phyloP scores from a whole-genome alignment of 2,329 filamentous ascomycete species.

The Fusarium keratoplasticum region DNA sequence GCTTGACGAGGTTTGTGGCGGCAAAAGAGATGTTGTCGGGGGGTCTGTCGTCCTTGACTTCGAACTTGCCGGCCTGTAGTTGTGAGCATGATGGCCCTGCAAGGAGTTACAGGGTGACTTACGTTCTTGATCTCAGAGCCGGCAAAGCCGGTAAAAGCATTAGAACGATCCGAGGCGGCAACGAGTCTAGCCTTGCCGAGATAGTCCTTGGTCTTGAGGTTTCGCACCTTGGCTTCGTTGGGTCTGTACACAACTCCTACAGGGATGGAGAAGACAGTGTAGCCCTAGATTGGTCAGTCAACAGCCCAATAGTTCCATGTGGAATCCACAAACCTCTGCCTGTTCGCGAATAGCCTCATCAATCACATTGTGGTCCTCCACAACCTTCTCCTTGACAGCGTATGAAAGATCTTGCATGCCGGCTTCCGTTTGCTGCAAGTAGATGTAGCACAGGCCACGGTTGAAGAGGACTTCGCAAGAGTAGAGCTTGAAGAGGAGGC shows the following conservation, averaged over 20 bases:
- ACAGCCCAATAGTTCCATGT: background rate
- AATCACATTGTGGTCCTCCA: constrained; percentile 96
- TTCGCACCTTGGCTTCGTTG: constrained; percentile 98
- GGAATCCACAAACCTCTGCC: constrained; percentile 75
- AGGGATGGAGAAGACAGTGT: constrained; percentile 98
- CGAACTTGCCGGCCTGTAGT: constrained; percentile 60
- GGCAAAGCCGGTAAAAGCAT: constrained; percentile 85
- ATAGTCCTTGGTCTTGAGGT: constrained; percentile 97
- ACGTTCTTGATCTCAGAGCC: constrained; percentile 83
- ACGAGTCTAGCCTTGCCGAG: constrained; percentile 95
- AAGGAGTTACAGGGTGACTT: constrained; percentile 43
- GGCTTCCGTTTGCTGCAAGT: constrained; percentile 89
- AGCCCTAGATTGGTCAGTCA: constrained; percentile 72
- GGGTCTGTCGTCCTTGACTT: constrained; percentile 81
- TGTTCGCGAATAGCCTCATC: constrained; percentile 95
- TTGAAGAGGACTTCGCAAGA: constrained; percentile 99
- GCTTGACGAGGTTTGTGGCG: constrained; percentile 92
- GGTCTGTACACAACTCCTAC: constrained; percentile 95
- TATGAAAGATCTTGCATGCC: constrained; percentile 92
- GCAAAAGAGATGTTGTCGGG: constrained; percentile 89
- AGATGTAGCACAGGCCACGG: constrained; percentile 96
- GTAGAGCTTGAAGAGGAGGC: constrained; percentile 94
- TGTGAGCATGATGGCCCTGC: constrained; percentile 23
- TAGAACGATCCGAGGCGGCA: constrained; percentile 83
- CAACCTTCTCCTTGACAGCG: constrained; percentile 95